Evolutionary conservation across 768 basidiomycete species (phyloP), one percentile per base, ranked within the genome.

Genomic region (Cubamyces sp.): DNA sequence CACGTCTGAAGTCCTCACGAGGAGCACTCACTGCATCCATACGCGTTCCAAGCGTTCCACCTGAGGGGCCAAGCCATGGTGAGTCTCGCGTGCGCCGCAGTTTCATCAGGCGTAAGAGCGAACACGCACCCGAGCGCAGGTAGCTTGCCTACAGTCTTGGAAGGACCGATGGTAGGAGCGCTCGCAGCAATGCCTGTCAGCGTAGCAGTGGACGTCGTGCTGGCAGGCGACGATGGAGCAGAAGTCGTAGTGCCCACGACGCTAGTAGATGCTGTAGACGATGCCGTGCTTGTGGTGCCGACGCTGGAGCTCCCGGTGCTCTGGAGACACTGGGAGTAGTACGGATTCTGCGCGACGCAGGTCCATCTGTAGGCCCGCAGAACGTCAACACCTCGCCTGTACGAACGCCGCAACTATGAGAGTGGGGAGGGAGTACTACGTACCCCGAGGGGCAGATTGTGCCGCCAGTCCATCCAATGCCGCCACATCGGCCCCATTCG

Each of bases 21-120:
- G 18, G 30, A 7, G 23, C 11, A 60, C 75, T 3, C 66, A 78
- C 78, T 63, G 52, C 82, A 75, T 41, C 72, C 71, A 64, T 81
- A 84, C 1, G 81, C 82, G 57, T 84, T 84, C 82, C 82, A 83
- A 19, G 77, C 71, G 65, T 84, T 84, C 82, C 82, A 84, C 40
- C 80, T 82, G 42, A 5, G 25, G 34, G 11, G 34, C 4, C 1
- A 11, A 34, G 34, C 34, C 34, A 30, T 11, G 34, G 9, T 34
- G 9, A 34, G 34, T 34, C 4, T 34, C 34, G 34, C 34, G 11
- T 34, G 34, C 9, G 11, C 11, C 34, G 9, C 9, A 1, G 34
- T 11, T 23, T 9, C 21, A 1, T 57, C 18, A 34, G 8, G 3
- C 9, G 37, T 37, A 34, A 18, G 9, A 11, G 34, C 4, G 34